Evolutionary conservation across 2,329 filamentous ascomycete species (phyloP), one percentile per base, ranked within the genome.

Genomic region (Malbranchea cinnamomea): DNA sequence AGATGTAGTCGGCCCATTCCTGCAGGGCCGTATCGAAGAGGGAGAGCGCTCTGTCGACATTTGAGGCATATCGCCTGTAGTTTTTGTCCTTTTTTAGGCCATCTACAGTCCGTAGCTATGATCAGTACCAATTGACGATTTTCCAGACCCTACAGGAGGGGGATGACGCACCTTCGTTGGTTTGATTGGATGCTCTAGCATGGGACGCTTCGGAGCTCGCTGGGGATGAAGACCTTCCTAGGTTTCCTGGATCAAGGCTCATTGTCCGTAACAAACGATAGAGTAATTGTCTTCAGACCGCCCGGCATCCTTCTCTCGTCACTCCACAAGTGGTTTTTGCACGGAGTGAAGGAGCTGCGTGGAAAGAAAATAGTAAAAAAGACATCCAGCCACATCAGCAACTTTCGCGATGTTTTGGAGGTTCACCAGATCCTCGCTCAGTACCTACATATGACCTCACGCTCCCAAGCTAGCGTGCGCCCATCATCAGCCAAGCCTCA

Each of bases 1-100:
- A 93, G 47, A 98, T 98, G 52, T 98, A 98, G 59, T 98, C 89
- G 28, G 91, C 89, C 89, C 89, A 98, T 72, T 98, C 89, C 57
- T 95, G 84, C 43, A 94, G 66, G 17, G 83, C 75, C 10, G 82
- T 85, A 51, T 98, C 89, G 60, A 94, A 98, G 19, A 93, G 67
- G 26, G 79, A 71, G 38, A 98, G 67, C 19, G 84, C 80, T 53
- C 84, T 74, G 48, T 95, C 87, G 41, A 98, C 76, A 35, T 74
- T 79, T 28, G 77, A 72, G 25, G 84, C 83, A 71, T 95, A 98
- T 53, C 85, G 79, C 41, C 85, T 82, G 52, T 82, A 87, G 36
- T 56, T 61, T 42, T 75, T 77, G 47, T 78, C 70, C 44, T 71
- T 72, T 43, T 64, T 59, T 23, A 55, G 33, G 20, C 47, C 46